Percentiles rank a stretch among this genome's conserved stretches.
phyloP scores from a whole-genome alignment of 2,329 filamentous ascomycete genomes.

The Neopestalotiopsis clavispora region DNA sequence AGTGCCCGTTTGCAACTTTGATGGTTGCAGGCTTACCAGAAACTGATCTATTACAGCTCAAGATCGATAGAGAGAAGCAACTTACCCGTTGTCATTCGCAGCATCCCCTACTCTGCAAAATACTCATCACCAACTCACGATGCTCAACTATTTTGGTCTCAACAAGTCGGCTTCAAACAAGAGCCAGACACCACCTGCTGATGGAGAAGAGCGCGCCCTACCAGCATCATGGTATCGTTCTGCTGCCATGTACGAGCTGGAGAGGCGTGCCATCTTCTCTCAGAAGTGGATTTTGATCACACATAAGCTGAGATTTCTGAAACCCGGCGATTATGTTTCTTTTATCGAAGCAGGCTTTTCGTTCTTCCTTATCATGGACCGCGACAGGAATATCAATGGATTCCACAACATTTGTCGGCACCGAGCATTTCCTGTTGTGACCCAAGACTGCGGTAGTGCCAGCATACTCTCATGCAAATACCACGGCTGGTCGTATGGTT shows the following conservation, averaged over 20 bases:
- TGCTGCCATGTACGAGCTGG: slow-evolving; percentile 5
- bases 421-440: slow-evolving; percentile 63
- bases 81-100: neutral
- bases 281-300: neutral
- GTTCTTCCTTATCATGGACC: neutral
- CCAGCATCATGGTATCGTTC: slow-evolving; percentile 8
- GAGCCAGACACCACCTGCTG: neutral
- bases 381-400: neutral
- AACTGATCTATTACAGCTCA: neutral
- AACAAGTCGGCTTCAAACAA: neutral
- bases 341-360: neutral
- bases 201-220: neutral
- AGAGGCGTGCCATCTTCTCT: slow-evolving; percentile 1
- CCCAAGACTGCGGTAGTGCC: slow-evolving; percentile 52
- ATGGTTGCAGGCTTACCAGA: neutral
- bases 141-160: slow-evolving; percentile 1
- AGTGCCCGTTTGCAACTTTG: neutral
- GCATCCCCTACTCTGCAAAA: neutral
- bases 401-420: slow-evolving; percentile 69
- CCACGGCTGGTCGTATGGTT: slow-evolving; percentile 67
- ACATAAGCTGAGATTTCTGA: neutral
- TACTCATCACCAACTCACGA: neutral
- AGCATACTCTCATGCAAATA: slow-evolving; percentile 63
- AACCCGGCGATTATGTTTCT: neutral
- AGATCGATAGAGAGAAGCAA: neutral